These are phyloP conservation scores for Cladophialophora psammophila DNA, from an alignment of 2,329 filamentous ascomycete species.

Conservation along the genomic window DNA sequence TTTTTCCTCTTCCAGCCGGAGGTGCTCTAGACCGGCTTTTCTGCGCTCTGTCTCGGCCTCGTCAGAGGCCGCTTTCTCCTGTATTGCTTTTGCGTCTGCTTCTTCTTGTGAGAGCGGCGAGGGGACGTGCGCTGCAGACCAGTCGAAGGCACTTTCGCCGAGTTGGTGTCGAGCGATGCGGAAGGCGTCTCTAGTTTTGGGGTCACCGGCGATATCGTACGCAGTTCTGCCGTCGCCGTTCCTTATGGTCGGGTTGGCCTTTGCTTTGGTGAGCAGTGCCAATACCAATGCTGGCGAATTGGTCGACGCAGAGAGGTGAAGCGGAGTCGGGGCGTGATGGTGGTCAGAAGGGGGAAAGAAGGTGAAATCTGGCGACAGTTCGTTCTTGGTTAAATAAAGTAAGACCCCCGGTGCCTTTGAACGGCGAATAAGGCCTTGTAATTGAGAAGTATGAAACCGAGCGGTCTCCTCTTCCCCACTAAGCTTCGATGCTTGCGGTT, in stretches of 20 bases:
- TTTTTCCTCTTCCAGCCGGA: conserved; percentile 68
- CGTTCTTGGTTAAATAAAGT: conserved; percentile 81
- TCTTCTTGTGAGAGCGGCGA: conserved; percentile 73
- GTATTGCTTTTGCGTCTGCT: conserved; percentile 71
- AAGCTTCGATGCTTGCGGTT: conserved; percentile 63
- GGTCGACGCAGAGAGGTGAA: conserved; percentile 84
- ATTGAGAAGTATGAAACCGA: conserved; percentile 82
- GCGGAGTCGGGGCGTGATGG: conserved; percentile 79
- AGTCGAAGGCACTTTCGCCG: conserved; percentile 78
- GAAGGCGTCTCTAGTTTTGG: conserved; percentile 87
- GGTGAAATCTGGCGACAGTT: conserved; percentile 72
- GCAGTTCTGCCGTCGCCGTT: conserved; percentile 82
- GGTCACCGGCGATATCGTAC: conserved; percentile 87
- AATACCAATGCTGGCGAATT: conserved; percentile 79
- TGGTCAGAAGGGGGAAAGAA: conserved; percentile 73
- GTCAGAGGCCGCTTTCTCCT: conserved; percentile 73
- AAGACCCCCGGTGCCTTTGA: conserved; percentile 88
- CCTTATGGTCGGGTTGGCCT: conserved; percentile 73
- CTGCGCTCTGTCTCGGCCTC: conserved; percentile 74
- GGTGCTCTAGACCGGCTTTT: conserved; percentile 74
- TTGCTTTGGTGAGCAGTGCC: conserved; percentile 76
- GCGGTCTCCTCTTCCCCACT: conserved; percentile 85
- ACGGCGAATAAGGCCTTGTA: conserved; percentile 85
- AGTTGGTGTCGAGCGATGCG: conserved; percentile 83
- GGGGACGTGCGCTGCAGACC: conserved; percentile 78